Conservation (phyloP, 352 stramenopile species). For the Globisporangium sylvaticum region DNA sequence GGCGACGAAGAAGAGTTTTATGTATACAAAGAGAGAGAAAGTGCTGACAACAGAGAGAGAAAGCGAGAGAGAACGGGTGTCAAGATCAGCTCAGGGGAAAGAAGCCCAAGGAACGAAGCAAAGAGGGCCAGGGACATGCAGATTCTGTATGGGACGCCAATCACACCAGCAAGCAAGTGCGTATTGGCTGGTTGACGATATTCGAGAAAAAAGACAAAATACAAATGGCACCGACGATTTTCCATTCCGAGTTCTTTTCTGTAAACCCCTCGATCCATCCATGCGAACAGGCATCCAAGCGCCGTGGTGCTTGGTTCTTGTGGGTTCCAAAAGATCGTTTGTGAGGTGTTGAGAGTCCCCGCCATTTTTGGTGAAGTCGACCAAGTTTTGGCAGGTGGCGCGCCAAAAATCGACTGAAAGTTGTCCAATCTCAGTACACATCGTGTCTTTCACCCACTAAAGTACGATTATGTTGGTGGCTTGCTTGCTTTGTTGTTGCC, state of each 20-base stretch:
- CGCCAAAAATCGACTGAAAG: not conserved
- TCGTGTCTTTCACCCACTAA: not conserved
- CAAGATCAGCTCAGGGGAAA: not conserved
- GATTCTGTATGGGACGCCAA: not conserved
- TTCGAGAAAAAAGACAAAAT: not conserved
- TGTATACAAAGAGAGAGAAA: not conserved
- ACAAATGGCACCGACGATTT: not conserved
- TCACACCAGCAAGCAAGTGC: not conserved
- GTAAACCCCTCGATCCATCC: too few species aligned
- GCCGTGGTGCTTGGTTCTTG: too few species aligned
- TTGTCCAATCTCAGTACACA: conserved; percentile 4
- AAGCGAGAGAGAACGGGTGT: not conserved
- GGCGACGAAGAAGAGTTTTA: not conserved
- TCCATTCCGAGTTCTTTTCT: not conserved
- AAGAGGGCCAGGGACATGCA: not conserved
- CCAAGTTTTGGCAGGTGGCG: not conserved
- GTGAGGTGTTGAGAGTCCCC: not conserved
- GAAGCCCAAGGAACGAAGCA: not conserved
- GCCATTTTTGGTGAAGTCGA: conserved; percentile 4
- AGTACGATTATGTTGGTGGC: not conserved
- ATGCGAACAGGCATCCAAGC: too few species aligned
- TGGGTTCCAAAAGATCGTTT: not conserved
- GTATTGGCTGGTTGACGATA: not conserved
- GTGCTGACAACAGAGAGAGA: too few species aligned
- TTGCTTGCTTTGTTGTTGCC: not conserved